Conservation (phyloP, 805 yeast species). For the Spathaspora arborariae region DNA sequence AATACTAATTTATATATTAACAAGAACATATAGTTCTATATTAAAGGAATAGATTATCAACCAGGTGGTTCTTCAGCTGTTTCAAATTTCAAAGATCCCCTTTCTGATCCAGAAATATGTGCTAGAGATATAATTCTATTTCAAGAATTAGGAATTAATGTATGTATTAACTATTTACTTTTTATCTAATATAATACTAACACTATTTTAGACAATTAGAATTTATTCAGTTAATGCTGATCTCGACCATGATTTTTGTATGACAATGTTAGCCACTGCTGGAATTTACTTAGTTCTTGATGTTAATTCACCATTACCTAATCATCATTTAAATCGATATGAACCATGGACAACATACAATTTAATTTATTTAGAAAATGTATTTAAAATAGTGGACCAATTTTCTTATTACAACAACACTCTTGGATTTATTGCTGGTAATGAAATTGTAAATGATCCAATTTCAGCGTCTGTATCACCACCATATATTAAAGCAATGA, state of each 20-base stretch:
- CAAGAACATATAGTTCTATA: conserved; percentile 57
- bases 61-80: conserved; percentile 92
- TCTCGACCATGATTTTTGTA: conserved; percentile 81
- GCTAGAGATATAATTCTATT: conserved; percentile 78
- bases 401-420: conserved; percentile 86
- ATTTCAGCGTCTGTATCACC: conserved; percentile 69
- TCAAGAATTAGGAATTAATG: conserved; percentile 80
- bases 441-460: conserved; percentile 82
- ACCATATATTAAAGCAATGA: conserved; percentile 68
- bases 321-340: conserved; percentile 80
- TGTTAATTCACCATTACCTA: conserved; percentile 80
- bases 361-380: conserved; percentile 63
- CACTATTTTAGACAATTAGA: conserved; percentile 57
- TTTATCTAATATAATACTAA: conserved; percentile 10
- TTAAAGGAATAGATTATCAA: conserved; percentile 90
- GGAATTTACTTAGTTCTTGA: conserved; percentile 91
- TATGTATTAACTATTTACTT: conserved; percentile 1
- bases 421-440: conserved; percentile 87
- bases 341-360: conserved; percentile 93
- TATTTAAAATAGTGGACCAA: conserved; percentile 74
- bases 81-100: conserved; percentile 57
- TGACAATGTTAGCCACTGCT: conserved; percentile 86
- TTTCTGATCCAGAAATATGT: conserved; percentile 68
- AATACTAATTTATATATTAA: not conserved
- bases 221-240: conserved; percentile 84